Evolutionary conservation across 768 basidiomycete species (phyloP).

Genomic region (Gyrodon lividus): DNA sequence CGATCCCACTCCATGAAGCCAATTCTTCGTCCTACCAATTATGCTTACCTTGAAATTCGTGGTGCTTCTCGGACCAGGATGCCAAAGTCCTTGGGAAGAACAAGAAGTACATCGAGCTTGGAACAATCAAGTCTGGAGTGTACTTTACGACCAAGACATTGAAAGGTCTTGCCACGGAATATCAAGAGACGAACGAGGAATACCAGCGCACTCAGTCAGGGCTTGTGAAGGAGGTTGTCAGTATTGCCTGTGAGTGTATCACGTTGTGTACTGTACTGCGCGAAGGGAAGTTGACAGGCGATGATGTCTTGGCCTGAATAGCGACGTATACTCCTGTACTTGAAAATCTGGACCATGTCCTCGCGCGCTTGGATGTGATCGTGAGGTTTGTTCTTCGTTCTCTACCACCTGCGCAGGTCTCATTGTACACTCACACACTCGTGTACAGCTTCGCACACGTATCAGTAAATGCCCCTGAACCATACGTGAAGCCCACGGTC

Average conservation of each 20-base stretch:
- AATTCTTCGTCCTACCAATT: background rate
- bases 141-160: slow-evolving; percentile 83
- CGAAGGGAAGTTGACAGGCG: background rate
- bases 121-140: slow-evolving; percentile 80
- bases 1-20: background rate
- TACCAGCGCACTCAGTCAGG: slow-evolving; percentile 77
- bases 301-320: slow-evolving; percentile 28
- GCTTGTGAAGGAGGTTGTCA: slow-evolving; percentile 90
- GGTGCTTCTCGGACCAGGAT: slow-evolving; percentile 52
- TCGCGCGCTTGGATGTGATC: slow-evolving; percentile 92
- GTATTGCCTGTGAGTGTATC: slow-evolving; percentile 77
- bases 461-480: slow-evolving; percentile 78
- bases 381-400: slow-evolving; percentile 56
- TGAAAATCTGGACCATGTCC: slow-evolving; percentile 75
- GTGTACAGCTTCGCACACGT: slow-evolving; percentile 95
- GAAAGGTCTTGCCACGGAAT: slow-evolving; percentile 70
- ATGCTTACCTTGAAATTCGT: background rate
- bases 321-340: slow-evolving; percentile 91
- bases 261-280: background rate
- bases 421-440: background rate
- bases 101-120: slow-evolving; percentile 78
- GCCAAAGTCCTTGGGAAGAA: slow-evolving; percentile 62
- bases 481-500: slow-evolving; percentile 86
- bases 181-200: slow-evolving; percentile 58
- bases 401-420: background rate